These are phyloP conservation scores for Barnettozyma vustinii DNA, from an alignment of 805 yeast genomes.

Conservation along the genomic window DNA sequence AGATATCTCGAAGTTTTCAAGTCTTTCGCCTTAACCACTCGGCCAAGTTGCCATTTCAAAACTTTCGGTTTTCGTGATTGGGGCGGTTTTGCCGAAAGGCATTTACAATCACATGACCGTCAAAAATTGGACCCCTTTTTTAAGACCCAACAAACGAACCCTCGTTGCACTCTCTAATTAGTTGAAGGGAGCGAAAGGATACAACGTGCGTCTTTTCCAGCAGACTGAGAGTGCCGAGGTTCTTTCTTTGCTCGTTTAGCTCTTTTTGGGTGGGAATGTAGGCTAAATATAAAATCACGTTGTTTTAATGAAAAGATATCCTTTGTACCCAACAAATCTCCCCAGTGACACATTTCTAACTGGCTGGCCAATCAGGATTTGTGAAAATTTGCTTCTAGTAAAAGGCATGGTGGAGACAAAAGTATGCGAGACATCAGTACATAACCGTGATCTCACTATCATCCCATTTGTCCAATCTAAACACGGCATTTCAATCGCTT, in stretches of 20 bases:
- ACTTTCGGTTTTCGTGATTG: no score
- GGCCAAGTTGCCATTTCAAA: slow-evolving; percentile 36
- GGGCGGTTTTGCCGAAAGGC: no score
- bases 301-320: not conserved
- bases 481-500: not conserved
- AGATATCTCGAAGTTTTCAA: slow-evolving; percentile 31
- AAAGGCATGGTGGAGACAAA: no score
- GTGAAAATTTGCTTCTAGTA: not conserved
- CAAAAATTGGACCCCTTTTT: not conserved
- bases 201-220: no score
- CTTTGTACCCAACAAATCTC: no score
- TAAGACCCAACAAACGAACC: not conserved
- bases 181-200: not conserved
- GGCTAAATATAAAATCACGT: not conserved
- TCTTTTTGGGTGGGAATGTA: no score
- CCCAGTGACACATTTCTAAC: not conserved
- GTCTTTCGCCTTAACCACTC: slow-evolving; percentile 56
- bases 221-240: no score
- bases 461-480: no score
- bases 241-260: not conserved
- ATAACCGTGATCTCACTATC: no score
- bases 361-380: not conserved
- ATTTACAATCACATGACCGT: no score
- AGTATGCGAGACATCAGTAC: no score
- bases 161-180: not conserved